Conservation (phyloP, 2,329 filamentous ascomycete species). For the Trichoderma sp. region DNA sequence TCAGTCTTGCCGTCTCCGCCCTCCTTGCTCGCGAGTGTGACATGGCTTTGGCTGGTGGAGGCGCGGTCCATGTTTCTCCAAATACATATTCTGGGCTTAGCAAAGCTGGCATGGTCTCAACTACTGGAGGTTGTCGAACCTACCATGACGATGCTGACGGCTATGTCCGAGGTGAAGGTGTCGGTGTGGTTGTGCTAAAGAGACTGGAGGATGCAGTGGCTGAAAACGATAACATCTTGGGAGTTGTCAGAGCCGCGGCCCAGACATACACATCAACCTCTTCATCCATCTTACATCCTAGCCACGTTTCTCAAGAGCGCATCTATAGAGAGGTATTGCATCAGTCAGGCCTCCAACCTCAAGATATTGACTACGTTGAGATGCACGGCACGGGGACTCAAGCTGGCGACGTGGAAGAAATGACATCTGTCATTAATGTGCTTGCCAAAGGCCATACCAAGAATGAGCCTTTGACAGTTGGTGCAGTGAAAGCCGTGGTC, state of each 20-base stretch:
- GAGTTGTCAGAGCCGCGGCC: background rate
- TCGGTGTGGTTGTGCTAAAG: background rate
- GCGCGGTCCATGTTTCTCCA: background rate
- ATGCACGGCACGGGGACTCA: slow-evolving; percentile 90
- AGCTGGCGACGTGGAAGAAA: slow-evolving; percentile 79
- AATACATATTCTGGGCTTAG: background rate
- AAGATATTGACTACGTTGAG: slow-evolving; percentile 78
- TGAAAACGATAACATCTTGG: background rate
- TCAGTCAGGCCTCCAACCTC: slow-evolving; percentile 57
- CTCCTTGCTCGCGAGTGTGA: background rate
- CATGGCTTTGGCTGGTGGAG: background rate
- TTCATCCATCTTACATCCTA: background rate
- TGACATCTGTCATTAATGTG: slow-evolving; percentile 62
- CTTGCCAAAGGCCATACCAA: background rate
- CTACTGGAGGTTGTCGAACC: background rate
- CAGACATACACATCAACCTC: background rate
- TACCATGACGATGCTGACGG: background rate
- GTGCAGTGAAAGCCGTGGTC: background rate
- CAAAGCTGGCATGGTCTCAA: background rate
- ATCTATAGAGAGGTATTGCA: slow-evolving; percentile 66
- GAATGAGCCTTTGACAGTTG: background rate
- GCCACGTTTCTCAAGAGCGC: slow-evolving; percentile 56
- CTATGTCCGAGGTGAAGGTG: background rate
- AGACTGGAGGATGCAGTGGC: background rate
- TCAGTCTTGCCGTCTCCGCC: background rate